Evolutionary conservation across 2,329 filamentous ascomycete species (phyloP).

Genomic region (Dactylellina haptotyla): DNA sequence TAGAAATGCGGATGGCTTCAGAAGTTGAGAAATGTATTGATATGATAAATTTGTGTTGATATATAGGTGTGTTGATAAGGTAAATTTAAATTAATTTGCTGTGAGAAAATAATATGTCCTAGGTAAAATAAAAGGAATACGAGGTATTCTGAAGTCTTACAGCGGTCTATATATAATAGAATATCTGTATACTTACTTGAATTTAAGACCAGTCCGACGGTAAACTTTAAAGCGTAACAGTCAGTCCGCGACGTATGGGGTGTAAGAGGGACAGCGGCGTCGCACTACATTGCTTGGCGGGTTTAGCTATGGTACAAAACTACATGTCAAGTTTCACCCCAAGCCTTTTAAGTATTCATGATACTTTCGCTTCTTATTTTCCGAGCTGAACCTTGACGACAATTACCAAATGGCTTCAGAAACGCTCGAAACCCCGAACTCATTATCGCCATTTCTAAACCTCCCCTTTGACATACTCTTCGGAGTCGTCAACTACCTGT

Average conservation of each 20-base stretch:
- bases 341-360: background rate
- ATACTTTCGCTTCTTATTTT: background rate
- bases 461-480: slow-evolving; percentile 24
- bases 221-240: too few species aligned
- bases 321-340: background rate
- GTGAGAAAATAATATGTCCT: background rate
- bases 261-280: too few species aligned
- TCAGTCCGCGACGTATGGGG: background rate
- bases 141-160: background rate
- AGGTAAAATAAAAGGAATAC: background rate
- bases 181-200: background rate
- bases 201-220: background rate
- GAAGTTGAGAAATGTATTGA: background rate
- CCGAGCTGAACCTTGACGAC: too few species aligned
- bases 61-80: background rate
- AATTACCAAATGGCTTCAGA: background rate
- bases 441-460: background rate
- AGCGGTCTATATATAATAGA: background rate
- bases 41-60: background rate
- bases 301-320: background rate
- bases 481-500: slow-evolving; percentile 2
- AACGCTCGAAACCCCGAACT: too few species aligned
- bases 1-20: background rate
- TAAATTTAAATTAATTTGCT: background rate
- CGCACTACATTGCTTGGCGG: background rate